Base-by-base conservation (phyloP, 192 early-diverging fungal species). In the Backusella mclennaniae region DNA sequence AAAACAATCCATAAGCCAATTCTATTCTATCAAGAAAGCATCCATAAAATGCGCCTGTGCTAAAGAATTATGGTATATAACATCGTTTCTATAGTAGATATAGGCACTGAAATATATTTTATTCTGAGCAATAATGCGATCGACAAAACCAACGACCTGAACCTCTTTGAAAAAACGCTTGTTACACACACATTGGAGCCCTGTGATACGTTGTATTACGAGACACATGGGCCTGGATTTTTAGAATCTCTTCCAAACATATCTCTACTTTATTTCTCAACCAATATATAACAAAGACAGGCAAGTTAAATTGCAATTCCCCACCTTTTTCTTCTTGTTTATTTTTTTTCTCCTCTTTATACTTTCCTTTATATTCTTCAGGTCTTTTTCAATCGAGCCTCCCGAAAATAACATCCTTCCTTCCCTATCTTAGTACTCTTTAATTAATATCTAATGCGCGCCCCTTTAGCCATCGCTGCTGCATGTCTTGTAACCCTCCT, bases 391-490 rank as follows among this genome's bases (percentile, higher is more conserved):
- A 63, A 29, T 29, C 26, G 26, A 63, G 4, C 56, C 33, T 33
- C 33, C 23, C 23, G 21, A 63, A 63, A 63, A 63, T 63, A 23
- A 26, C 11, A 1, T 4, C 26, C 12, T 31, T 31, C 44, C 29
- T 17, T 26, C 29, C 42, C 41, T 17, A 53, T 46, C 12, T 46
- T 29, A 23, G 21, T 33, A 21, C 31, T 3, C 15, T 29, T 44
- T 71, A 31, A 31, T 46, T 63, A 63, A 29, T 49, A 39, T 46
- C 26, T 49, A 44, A 71, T 71, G 70, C 70, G 70, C 14, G 0
- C 70, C 44, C 44, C 70, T 46, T 46, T 71, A 44, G 70, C 70
- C 15, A 14, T 71, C 14, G 70, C 70, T 26, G 39, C 35, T 14
- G 70, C 44, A 19, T 44, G 70, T 71, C 11, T 71, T 15, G 70